phyloP scores from a whole-genome alignment of 768 basidiomycete genomes.

The Trametes maxima region DNA sequence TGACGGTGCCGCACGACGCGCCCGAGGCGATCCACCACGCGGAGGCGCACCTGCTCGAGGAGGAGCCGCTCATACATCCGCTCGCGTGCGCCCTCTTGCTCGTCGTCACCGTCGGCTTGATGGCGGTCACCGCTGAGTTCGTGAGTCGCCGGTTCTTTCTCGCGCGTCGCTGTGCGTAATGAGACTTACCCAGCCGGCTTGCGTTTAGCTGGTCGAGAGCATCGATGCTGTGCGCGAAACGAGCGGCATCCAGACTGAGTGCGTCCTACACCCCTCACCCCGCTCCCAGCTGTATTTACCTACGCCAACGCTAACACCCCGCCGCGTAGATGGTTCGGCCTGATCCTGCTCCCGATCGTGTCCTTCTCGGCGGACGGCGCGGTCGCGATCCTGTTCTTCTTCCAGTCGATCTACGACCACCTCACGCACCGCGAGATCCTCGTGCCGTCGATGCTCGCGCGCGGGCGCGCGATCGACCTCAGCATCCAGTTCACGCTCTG shows the following conservation, averaged over 20 bases:
- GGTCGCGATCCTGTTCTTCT: conserved; percentile 60
- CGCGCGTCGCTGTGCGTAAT: neutral
- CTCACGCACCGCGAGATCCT: conserved; percentile 42
- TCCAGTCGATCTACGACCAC: conserved; percentile 45
- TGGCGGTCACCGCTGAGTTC: conserved; percentile 74
- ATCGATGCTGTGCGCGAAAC: conserved; percentile 55
- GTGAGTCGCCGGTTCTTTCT: conserved; percentile 39
- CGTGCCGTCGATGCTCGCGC: conserved; percentile 60
- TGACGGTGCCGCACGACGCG: conserved; percentile 45
- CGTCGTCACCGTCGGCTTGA: conserved; percentile 53
- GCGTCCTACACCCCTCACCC: conserved; percentile 18
- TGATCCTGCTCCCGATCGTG: conserved; percentile 70
- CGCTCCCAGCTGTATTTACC: too few species aligned
- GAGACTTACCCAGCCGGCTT: neutral
- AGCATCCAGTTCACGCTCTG: conserved; percentile 78
- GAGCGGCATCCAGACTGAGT: conserved; percentile 55
- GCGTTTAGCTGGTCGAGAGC: conserved; percentile 59
- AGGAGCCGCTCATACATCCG: conserved; percentile 62
- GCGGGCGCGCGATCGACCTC: conserved; percentile 71
- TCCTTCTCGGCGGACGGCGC: conserved; percentile 75
- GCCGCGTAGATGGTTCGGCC: conserved; percentile 63
- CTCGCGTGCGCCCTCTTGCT: conserved; percentile 62
- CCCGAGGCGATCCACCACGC: conserved; percentile 29
- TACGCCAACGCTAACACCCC: neutral
- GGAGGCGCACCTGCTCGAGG: conserved; percentile 45